phyloP scores from a whole-genome alignment of 768 basidiomycete genomes.

The Termitomyces sp. region DNA sequence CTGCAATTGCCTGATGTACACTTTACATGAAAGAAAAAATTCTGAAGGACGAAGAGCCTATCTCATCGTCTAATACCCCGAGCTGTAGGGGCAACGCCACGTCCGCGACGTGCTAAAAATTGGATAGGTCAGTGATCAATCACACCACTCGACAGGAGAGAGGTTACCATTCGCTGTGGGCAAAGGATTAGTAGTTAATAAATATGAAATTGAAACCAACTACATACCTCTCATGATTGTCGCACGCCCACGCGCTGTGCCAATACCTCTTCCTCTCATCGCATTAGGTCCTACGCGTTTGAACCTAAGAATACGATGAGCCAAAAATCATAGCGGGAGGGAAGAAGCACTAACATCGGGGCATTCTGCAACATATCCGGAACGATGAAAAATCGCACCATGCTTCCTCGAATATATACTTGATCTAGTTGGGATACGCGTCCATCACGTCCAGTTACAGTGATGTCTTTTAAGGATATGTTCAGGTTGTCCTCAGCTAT shows the following conservation, averaged over 20 bases:
- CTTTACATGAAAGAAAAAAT: slow-evolving; percentile 10
- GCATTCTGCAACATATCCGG: slow-evolving; percentile 99
- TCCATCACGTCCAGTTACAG: slow-evolving; percentile 96
- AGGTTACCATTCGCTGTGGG: slow-evolving; percentile 67
- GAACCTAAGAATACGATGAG: slow-evolving; percentile 62
- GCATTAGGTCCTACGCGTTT: slow-evolving; percentile 98
- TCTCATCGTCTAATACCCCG: slow-evolving; percentile 80
- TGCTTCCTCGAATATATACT: slow-evolving; percentile 97
- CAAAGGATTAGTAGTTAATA: slow-evolving; percentile 15
- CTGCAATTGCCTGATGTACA: slow-evolving; percentile 7
- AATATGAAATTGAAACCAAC: slow-evolving; percentile 5
- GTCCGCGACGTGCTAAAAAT: slow-evolving; percentile 76
- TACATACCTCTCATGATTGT: slow-evolving; percentile 94
- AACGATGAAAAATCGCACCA: slow-evolving; percentile 98
- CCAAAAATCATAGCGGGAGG: slow-evolving; percentile 1
- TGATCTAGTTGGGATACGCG: slow-evolving; percentile 98
- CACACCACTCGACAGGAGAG: neutral
- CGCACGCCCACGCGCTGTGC: slow-evolving; percentile 96
- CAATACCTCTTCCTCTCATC: slow-evolving; percentile 98
- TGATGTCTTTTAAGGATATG: slow-evolving; percentile 94
- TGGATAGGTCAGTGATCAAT: slow-evolving; percentile 6
- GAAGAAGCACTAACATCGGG: slow-evolving; percentile 72
- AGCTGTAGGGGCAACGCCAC: slow-evolving; percentile 67
- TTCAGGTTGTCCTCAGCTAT: slow-evolving; percentile 97
- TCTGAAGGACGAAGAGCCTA: neutral